These are phyloP conservation scores for Aspergillus vadensis DNA, from an alignment of 2,329 filamentous ascomycete genomes.

Conservation along the genomic window DNA sequence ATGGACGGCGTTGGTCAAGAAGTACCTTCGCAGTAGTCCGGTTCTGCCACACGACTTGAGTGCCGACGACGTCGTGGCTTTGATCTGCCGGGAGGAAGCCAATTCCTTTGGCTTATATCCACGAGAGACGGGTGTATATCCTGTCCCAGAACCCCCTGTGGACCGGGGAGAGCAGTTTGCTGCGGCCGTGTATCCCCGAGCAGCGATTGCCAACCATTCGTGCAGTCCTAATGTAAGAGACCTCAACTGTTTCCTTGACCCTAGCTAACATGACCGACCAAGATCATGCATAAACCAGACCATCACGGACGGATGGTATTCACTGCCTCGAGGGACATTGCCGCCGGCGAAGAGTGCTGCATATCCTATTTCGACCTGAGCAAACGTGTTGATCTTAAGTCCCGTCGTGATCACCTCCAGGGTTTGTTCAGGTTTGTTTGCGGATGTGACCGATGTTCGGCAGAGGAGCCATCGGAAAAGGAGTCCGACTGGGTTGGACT, in stretches of 20 bases:
- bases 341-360: constrained; percentile 35
- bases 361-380: constrained; percentile 38
- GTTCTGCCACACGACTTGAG: constrained; percentile 17
- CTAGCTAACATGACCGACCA: neutral
- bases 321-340: constrained; percentile 31
- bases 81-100: constrained; percentile 26
- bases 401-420: constrained; percentile 29
- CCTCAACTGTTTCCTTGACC: no score
- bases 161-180: constrained; percentile 23
- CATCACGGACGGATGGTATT: constrained; percentile 34
- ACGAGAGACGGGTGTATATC: constrained; percentile 15
- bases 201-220: constrained; percentile 26
- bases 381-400: constrained; percentile 19
- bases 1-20: constrained; percentile 33
- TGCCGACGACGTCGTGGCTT: constrained; percentile 5
- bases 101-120: constrained; percentile 26
- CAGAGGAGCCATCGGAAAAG: constrained; percentile 23
- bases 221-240: constrained; percentile 26
- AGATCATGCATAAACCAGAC: constrained; percentile 37
- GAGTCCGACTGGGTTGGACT: neutral
- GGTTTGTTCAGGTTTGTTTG: constrained; percentile 33
- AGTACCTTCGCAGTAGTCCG: constrained; percentile 25
- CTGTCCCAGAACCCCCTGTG: constrained; percentile 2
- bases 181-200: constrained; percentile 23
- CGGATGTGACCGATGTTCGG: constrained; percentile 29